Evolutionary conservation across 768 basidiomycete genomes (phyloP).

Genomic region (Lactarius akahatsu): DNA sequence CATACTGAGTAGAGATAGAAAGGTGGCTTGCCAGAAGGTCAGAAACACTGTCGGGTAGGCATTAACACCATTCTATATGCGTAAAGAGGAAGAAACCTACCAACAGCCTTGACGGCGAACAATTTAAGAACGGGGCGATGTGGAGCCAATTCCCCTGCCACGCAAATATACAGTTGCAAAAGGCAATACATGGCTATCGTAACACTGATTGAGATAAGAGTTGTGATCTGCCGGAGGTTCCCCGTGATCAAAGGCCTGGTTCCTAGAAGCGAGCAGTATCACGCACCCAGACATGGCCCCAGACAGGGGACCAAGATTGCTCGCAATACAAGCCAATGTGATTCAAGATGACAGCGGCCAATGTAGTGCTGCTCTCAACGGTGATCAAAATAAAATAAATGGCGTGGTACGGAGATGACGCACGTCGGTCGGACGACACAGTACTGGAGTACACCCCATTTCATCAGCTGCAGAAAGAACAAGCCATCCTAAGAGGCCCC

Average conservation of each 20-base stretch:
- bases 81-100: constrained; percentile 37
- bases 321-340: constrained; percentile 72
- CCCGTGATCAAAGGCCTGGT: not conserved
- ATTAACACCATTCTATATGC: not conserved
- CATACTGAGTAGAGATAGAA: constrained; percentile 55
- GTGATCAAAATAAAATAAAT: not conserved
- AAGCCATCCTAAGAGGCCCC: constrained; percentile 50
- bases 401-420: constrained; percentile 27
- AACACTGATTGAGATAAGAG: constrained; percentile 67
- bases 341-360: constrained; percentile 61
- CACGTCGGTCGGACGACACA: constrained; percentile 62
- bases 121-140: constrained; percentile 66
- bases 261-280: not conserved
- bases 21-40: constrained; percentile 74
- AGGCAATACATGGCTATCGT: constrained; percentile 77
- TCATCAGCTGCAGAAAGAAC: constrained; percentile 71
- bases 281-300: constrained; percentile 68
- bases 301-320: constrained; percentile 62
- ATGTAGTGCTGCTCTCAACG: constrained; percentile 46
- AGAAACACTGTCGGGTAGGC: constrained; percentile 51
- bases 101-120: constrained; percentile 71
- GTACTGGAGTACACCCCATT: constrained; percentile 75
- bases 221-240: constrained; percentile 45
- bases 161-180: constrained; percentile 64
- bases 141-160: constrained; percentile 53